A percentile compares a stretch with the other conserved stretches of the same genome.
Evolutionary conservation across 2,329 filamentous ascomycete genomes (phyloP).

Genomic region (Nectriaceae sp.): DNA sequence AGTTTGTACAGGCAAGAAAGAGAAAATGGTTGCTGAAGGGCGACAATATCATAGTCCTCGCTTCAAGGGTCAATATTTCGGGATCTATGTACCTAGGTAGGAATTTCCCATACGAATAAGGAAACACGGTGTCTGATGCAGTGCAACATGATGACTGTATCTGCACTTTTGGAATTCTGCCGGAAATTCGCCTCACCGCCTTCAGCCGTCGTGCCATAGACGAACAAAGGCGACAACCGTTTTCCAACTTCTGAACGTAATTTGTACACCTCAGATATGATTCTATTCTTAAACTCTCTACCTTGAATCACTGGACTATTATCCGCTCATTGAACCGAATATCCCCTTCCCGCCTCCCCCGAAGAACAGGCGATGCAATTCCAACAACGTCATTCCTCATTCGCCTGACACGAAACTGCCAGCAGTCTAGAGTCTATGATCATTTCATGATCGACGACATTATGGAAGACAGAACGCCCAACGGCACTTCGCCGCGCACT

Average conservation of each 20-base stretch:
- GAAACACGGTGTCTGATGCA: background rate
- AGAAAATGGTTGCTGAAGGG: background rate
- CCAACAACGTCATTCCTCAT: constrained; percentile 8
- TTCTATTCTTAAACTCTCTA: background rate
- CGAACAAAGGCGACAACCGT: constrained; percentile 5
- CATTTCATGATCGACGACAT: constrained; percentile 20
- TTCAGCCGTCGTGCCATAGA: constrained; percentile 5
- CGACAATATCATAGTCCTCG: background rate
- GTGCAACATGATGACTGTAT: too few relatives aligned
- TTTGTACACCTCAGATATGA: background rate
- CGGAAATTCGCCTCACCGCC: constrained; percentile 23
- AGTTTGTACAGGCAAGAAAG: background rate
- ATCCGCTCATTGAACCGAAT: background rate
- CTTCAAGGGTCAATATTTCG: background rate
- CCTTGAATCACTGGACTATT: background rate
- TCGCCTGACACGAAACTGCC: constrained; percentile 21
- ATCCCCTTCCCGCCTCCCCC: background rate
- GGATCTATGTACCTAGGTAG: background rate
- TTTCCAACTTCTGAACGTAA: background rate
- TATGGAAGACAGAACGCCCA: constrained; percentile 38
- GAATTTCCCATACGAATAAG: background rate
- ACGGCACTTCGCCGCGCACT: constrained; percentile 53
- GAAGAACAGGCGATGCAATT: constrained; percentile 11
- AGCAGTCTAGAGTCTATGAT: background rate
- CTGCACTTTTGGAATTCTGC: constrained; percentile 22